A percentile compares a stretch with the other conserved stretches of the same genome.
Evolutionary conservation across 768 basidiomycete species (phyloP).

Genomic region (Mrakia hoshinonis): DNA sequence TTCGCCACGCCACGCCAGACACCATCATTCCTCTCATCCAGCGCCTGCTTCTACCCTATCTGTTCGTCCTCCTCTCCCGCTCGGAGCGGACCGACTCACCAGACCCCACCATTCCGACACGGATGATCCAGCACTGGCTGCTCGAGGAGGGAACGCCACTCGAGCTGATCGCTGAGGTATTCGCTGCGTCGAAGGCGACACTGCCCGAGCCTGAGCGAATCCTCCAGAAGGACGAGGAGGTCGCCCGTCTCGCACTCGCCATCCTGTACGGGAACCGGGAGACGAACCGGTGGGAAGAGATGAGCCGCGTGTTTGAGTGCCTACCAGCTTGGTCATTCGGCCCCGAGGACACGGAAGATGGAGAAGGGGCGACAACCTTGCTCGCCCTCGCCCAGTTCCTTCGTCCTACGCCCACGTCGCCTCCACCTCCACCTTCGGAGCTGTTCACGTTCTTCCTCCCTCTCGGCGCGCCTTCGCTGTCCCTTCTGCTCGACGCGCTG

Average conservation of each 20-base stretch:
- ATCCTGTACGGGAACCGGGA: slow-evolving; percentile 75
- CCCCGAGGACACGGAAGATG: slow-evolving; percentile 53
- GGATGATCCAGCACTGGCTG: slow-evolving; percentile 36
- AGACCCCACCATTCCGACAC: slow-evolving; percentile 57
- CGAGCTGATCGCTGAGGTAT: slow-evolving; percentile 61
- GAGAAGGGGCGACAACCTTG: slow-evolving; percentile 73
- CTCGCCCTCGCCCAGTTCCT: slow-evolving; percentile 71
- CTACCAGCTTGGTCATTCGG: slow-evolving; percentile 74
- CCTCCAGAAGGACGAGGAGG: slow-evolving; percentile 70
- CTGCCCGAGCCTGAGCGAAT: slow-evolving; percentile 61
- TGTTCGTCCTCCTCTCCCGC: slow-evolving; percentile 81
- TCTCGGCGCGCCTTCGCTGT: slow-evolving; percentile 63
- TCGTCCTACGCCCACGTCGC: slow-evolving; percentile 59
- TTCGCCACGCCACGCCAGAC: slow-evolving; percentile 59
- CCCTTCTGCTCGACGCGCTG: slow-evolving; percentile 75
- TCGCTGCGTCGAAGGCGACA: slow-evolving; percentile 87
- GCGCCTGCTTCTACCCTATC: slow-evolving; percentile 78
- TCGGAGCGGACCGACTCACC: slow-evolving; percentile 69
- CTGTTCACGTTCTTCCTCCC: slow-evolving; percentile 74
- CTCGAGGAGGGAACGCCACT: slow-evolving; percentile 49
- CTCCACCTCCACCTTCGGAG: slow-evolving; percentile 54
- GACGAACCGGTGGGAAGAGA: slow-evolving; percentile 61
- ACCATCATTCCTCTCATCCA: slow-evolving; percentile 60
- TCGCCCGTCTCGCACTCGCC: slow-evolving; percentile 76
- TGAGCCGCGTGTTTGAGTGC: slow-evolving; percentile 92